Base-by-base conservation (phyloP, 768 basidiomycete genomes). In the Rhodotorula paludigena region DNA sequence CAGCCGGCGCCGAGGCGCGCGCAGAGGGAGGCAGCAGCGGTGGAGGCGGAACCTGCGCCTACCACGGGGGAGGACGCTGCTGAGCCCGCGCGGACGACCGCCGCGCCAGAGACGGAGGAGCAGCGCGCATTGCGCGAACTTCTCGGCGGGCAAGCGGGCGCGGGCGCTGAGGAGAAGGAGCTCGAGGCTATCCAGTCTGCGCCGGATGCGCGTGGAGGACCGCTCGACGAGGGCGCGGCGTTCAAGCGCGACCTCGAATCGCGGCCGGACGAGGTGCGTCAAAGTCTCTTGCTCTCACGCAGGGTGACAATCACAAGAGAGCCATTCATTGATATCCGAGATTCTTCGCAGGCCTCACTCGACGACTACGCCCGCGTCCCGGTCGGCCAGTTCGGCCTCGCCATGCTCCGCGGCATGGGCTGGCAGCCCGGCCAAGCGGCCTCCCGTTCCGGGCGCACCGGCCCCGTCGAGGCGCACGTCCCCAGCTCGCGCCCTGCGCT, bases 341-440 rank as follows among this genome's bases (percentile, higher is more conserved):
- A n/a, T n/a, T n/a, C n/a, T n/a, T n/a, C 12, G 5, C 45, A 68
- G 59, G 86, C 92, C 2, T 85, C 89, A 0, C 79, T 89, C 25
- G 86, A 89, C 0, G 94, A 93, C 78, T 99, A 98, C 76, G 85
- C 85, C 42, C 87, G 91, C 28, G 85, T 97, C 1, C 96, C 96
- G 0, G 87, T 99, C 23, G 87, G 88, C 10, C 88, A 90, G 63
- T 99, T 98, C 72, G 94, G 96, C 11, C 86, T 89, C 9, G 96
- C 96, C 12, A 83, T 98, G 73, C 82, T 96, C 8, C 84, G 92
- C 52, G 94, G 94, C 0, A 98, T 98, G 96, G 93, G 93, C 5
- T 97, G 92, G 92, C 89, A 89, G 67, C 86, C 89, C 42, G 88
- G 89, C 1, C 83, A 83, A 7, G 85, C 87, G 8, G 89, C 89